Evolutionary conservation across 306 rosid species (phyloP), one percentile per base, ranked within the genome.

Genomic region (Prunus fruticosa): DNA sequence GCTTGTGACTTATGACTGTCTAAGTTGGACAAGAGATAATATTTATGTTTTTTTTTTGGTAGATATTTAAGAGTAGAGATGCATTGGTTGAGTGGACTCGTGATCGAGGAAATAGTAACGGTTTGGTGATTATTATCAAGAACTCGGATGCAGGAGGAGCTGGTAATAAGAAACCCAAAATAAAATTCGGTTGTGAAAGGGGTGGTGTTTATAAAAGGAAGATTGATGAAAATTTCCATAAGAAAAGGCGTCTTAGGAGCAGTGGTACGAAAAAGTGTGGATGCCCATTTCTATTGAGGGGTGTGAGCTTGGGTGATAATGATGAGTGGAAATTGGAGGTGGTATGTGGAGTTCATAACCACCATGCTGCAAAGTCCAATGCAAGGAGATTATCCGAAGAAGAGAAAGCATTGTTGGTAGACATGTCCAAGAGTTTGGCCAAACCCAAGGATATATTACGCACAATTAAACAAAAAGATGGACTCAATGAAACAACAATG

Each of bases 71-170:
- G 25, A 60, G 60, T 60, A 61, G 52, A 61, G 78, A 74, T 8
- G 69, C 41, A 43, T 27, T 74, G n/a, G 43, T 74, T 16, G 28
- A 61, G 53, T 61, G 60, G 78, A 18, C 60, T 46, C 19, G 69
- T 0, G 12, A 43, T 10, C 28, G 3, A 22, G 69, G 77, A 11
- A 5, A 32, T 27, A 10, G 13, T 0, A 60, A 61, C 5, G 69
- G 60, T 41, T 23, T 61, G 34, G 69, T 74, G 6, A 74, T 62
- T 27, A 53, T 74, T 32, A 74, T 74, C 16, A 74, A 74, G 78
- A 70, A 30, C 49, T 60, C 69, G 2, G 78, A 61, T 74, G 4
- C 19, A 9, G 74, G 74, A 11, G 25, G 27, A 19, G 19, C 14
- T 50, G 62, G 61, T 27, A 13, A 16, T 70, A 70, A 54, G 74